A percentile compares a stretch with the other conserved stretches of the same genome.
Conservation (phyloP, 2,329 filamentous ascomycete species). For the Ophiostoma piceae region DNA sequence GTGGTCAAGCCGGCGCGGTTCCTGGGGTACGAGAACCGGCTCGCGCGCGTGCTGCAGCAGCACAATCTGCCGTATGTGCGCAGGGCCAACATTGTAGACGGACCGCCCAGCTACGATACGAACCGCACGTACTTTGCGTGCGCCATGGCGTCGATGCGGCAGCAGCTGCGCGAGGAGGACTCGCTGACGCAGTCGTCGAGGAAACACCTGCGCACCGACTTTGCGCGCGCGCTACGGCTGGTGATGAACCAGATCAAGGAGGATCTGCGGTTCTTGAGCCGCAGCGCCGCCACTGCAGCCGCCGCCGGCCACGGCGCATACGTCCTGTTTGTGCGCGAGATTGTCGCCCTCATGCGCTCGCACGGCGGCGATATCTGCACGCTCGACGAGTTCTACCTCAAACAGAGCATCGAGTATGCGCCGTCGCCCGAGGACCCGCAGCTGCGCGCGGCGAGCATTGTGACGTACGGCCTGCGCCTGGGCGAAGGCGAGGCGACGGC, state of each 20-base stretch:
- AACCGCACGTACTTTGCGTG: constrained; percentile 48
- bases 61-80: constrained; percentile 43
- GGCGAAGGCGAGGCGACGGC: constrained; percentile 48
- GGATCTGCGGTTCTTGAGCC: constrained; percentile 39
- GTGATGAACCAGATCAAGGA: constrained; percentile 52
- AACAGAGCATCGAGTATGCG: constrained; percentile 52
- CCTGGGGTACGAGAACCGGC: constrained; percentile 45
- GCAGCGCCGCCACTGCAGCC: constrained; percentile 29
- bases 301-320: constrained; percentile 42
- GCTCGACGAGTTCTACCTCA: constrained; percentile 53
- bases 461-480: constrained; percentile 52
- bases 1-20: constrained; percentile 47
- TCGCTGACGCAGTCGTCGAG: constrained; percentile 28
- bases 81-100: constrained; percentile 35
- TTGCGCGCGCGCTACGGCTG: constrained; percentile 40
- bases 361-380: constrained; percentile 50
- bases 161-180: constrained; percentile 38
- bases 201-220: constrained; percentile 39
- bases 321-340: constrained; percentile 47
- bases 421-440: constrained; percentile 52
- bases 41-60: constrained; percentile 44
- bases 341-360: constrained; percentile 51
- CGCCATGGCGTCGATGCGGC: constrained; percentile 48
- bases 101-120: constrained; percentile 42
- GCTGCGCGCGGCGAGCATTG: constrained; percentile 51